Evolutionary conservation across 257 asterid genomes (phyloP), one percentile per base, ranked within the genome.

Genomic region (Solanum dulcamara): DNA sequence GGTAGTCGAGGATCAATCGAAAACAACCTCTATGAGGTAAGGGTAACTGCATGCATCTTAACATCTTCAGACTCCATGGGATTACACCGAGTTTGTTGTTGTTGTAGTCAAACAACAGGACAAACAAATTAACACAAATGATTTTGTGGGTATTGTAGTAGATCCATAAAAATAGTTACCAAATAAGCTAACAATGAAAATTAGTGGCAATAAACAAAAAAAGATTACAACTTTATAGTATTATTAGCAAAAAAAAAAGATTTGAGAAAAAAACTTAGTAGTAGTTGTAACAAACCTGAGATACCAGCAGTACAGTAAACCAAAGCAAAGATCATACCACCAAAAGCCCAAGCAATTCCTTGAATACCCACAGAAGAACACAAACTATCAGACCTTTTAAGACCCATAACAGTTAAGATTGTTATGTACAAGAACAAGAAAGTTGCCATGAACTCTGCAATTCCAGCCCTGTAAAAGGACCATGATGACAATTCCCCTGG

Each of bases 391-490:
- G 93, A 81, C 46, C 90, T 89, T 5, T 80, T 74, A 3, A 89
- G 89, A 1, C 93, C 93, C 93, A 90, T 90, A 24, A 90, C 93
- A 80, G 93, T 90, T 85, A 90, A 70, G 79, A 90, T 83, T 1
- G 91, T 88, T 37, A 90, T 90, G 84, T 90, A 90, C 40, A 90
- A 84, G 71, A 90, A 90, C 86, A 90, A 80, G 89, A 93, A 92
- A 32, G 95, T 93, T 30, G 94, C 97, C 85, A 93, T 85, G 80
- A 93, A 93, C 79, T 93, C 96, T 0, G 96, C 96, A 50, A 93
- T 92, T 13, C 96, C 93, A 83, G 96, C 96, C 57, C 96, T 88
- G 92, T 93, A 93, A 59, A 93, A 93, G 2, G 97, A 93, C 97
- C 95, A 93, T 84, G 97, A 93, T 7, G 89, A 83, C 85, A 93